Evolutionary conservation across 768 basidiomycete species (phyloP), one percentile per base, ranked within the genome.

Genomic region (Mycena polygramma): DNA sequence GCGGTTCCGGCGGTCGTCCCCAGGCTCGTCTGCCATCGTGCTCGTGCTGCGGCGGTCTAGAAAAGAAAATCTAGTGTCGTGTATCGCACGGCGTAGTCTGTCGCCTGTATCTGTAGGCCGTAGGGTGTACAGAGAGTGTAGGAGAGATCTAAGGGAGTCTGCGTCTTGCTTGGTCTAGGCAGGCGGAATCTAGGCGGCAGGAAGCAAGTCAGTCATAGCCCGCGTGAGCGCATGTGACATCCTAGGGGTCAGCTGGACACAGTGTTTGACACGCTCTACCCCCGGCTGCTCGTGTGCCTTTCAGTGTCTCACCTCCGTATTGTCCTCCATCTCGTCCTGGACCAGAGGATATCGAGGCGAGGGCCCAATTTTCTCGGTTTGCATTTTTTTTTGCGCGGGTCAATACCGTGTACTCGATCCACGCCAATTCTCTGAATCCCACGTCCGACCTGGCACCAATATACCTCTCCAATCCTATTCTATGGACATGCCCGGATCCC

Each of bases 171-270:
- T 20, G 30, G 30, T 30, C 30, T 30, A 30, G 30, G n/a, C n/a
- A n/a, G 41, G 55, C 55, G 55, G 55, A 41, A 57, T 57, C 11
- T 41, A 36, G 37, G 55, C 55, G 55, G 55, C 55, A 57, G 55
- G 55, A 57, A 57, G 36, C 55, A 57, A 41, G 54, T 9, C 14
- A 17, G 36, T 4, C 39, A 9, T 24, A 9, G 11, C 22, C 22
- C 4, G 39, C 46, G 20, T 14, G 20, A 22, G n/a, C 9, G 39
- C 55, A 57, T 41, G 39, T 57, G 55, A 57, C 55, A 17, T 36
- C 10, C 7, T 41, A 15, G n/a, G 39, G 55, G 55, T 57, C 55
- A 57, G 17, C 55, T n/a, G 55, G 17, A 22, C 48, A 49, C 7
- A 4, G 10, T 13, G 8, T 24, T 41, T 41, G 36, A 41, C 55